These are phyloP conservation scores for Colletotrichum orbiculare DNA, from an alignment of 2,329 filamentous ascomycete genomes.

Conservation along the genomic window DNA sequence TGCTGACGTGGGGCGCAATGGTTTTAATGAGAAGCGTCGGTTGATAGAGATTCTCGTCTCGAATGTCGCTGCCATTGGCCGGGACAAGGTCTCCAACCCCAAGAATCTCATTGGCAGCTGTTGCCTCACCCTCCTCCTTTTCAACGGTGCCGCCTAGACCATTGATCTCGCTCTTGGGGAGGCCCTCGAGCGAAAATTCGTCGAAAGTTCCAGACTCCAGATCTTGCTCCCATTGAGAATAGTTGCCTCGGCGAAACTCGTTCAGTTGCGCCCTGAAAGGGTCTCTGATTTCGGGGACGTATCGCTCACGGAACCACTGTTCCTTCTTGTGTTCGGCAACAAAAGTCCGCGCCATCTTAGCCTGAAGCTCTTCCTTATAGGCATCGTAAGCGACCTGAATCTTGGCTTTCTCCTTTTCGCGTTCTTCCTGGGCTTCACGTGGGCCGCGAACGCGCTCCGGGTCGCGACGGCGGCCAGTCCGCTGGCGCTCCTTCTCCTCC, in stretches of 20 bases:
- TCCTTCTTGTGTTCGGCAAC: constrained; percentile 93
- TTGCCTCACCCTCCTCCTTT: constrained; percentile 95
- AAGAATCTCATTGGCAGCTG: constrained; percentile 89
- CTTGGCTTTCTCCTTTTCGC: constrained; percentile 80
- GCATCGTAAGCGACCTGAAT: constrained; percentile 77
- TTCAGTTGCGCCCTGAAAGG: constrained; percentile 79
- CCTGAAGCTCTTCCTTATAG: constrained; percentile 76
- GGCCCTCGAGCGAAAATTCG: constrained; percentile 92
- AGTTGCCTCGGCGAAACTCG: constrained; percentile 81
- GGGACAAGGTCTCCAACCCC: constrained; percentile 93
- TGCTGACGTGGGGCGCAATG: constrained; percentile 94
- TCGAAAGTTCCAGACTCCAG: constrained; percentile 88
- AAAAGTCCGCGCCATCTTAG: constrained; percentile 87
- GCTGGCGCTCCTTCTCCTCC: constrained; percentile 79
- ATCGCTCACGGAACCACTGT: constrained; percentile 98
- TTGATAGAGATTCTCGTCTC: constrained; percentile 88
- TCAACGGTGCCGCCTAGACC: constrained; percentile 86
- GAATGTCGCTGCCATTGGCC: constrained; percentile 83
- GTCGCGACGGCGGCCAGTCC: constrained; percentile 75
- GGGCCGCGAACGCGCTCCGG: constrained; percentile 71
- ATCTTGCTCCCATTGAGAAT: constrained; percentile 90
- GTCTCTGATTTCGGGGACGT: constrained; percentile 84
- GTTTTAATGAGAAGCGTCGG: constrained; percentile 98
- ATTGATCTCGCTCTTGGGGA: constrained; percentile 93
- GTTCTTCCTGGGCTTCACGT: constrained; percentile 76